Base-by-base conservation (phyloP, 306 rosid genomes). In the Fragaria ananassa region DNA sequence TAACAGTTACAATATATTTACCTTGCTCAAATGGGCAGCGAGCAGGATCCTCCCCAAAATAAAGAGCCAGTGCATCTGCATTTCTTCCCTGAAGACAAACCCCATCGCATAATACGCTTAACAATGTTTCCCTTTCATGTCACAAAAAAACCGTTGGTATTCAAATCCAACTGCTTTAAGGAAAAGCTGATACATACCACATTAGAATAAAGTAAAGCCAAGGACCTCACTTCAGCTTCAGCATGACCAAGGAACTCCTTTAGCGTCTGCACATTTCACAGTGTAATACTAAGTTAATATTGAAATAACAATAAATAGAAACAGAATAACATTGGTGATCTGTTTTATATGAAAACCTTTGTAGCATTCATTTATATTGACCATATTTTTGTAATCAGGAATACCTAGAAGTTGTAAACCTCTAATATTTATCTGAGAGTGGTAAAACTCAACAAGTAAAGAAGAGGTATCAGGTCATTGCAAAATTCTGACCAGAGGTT, bases 21-120 rank as follows among this genome's bases (percentile, higher is more conserved):
- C 97, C 97, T 88, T 92, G 97, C 83, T 92, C 97, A 76, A 92
- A 92, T 46, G 97, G 86, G 77, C 85, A 78, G 37, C 90, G 91
- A 27, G 93, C 80, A 6, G 97, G 97, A 79, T 90, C 97, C 83
- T 92, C 96, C 51, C 96, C 97, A 18, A 92, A 92, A 84, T 92
- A 92, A 63, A 29, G 80, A 71, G 96, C 93, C 82, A 92, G 84
- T 27, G 96, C 96, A 88, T 92, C 97, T 14, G 97, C 97, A 64
- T 87, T 90, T 87, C 96, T 86, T 74, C 97, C 97, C 97, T 92
- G 91, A 58, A 78, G 69, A 78, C 62, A 82, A 74, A 46, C 72
- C 72, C 79, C 70, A 80, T 78, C 47, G 63, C 81, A 71, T 75
- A 49, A 70, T 65, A 51, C 34, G 45, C 79, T 75, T 67, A 46